Percentiles rank a stretch among this genome's conserved stretches.
These are phyloP conservation scores for Paramecium sexaurelia DNA, from an alignment of 73 alveolate species.

Conservation along the genomic window DNA sequence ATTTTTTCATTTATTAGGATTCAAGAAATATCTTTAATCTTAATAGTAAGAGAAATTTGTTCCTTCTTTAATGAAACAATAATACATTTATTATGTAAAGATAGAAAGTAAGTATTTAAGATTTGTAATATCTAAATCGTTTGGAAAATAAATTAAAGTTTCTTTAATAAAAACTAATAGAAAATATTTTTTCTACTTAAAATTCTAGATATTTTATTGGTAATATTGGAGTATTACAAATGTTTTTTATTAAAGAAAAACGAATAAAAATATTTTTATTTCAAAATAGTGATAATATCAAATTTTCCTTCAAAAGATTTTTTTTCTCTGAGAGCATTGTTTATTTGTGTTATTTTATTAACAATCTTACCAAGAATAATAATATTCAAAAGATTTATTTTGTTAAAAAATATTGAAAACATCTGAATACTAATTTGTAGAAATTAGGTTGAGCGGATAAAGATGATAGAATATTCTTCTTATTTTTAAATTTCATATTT, in stretches of 20 bases:
- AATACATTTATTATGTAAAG: neutral
- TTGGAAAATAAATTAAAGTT: neutral
- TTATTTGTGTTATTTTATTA: neutral
- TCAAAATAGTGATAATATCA: neutral
- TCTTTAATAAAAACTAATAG: neutral
- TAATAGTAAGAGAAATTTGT: slow-evolving; percentile 4
- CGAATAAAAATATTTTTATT: neutral
- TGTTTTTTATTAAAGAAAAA: neutral
- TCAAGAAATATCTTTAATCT: neutral
- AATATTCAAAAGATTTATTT: neutral
- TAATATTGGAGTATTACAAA: neutral
- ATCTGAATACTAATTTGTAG: neutral
- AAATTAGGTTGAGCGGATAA: neutral
- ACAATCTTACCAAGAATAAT: neutral
- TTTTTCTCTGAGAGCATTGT: neutral
- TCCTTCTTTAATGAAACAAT: neutral
- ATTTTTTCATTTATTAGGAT: neutral
- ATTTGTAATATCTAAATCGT: neutral
- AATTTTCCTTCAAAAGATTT: neutral
- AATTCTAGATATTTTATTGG: neutral
- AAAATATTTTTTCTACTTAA: neutral
- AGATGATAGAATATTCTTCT: neutral
- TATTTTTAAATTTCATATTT: neutral
- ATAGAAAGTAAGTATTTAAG: neutral
- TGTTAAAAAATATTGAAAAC: neutral